A percentile compares a stretch with the other conserved stretches of the same genome.
These are phyloP conservation scores for Termitomyces sp. DNA, from an alignment of 768 basidiomycete genomes.

Conservation along the genomic window DNA sequence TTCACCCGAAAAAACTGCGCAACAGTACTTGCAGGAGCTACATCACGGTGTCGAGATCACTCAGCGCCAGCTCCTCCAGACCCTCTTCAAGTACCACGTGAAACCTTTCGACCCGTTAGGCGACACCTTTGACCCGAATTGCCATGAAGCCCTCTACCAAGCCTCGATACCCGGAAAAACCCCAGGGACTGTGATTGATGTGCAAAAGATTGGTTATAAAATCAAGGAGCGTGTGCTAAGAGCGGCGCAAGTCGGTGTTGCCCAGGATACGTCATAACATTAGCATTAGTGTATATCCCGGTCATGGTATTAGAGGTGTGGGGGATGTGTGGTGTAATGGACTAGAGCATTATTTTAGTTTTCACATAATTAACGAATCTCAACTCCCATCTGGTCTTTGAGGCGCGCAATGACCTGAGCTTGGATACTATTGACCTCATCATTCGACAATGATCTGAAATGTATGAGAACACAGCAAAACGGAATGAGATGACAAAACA, in stretches of 20 bases:
- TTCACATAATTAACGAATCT: slow-evolving; percentile 62
- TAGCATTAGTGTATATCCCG: slow-evolving; percentile 7
- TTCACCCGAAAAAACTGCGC: slow-evolving; percentile 46
- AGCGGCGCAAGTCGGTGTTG: slow-evolving; percentile 96
- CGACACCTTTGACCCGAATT: slow-evolving; percentile 91
- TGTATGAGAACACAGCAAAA: neutral
- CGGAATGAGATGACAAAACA: slow-evolving; percentile 7
- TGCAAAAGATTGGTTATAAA: slow-evolving; percentile 86
- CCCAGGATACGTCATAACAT: slow-evolving; percentile 53
- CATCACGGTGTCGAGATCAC: slow-evolving; percentile 90
- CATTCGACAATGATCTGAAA: slow-evolving; percentile 76
- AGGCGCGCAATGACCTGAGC: slow-evolving; percentile 49
- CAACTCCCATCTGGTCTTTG: slow-evolving; percentile 65
- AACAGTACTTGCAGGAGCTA: slow-evolving; percentile 61
- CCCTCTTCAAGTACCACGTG: slow-evolving; percentile 87
- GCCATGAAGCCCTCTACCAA: slow-evolving; percentile 93
- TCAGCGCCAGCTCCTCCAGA: slow-evolving; percentile 82
- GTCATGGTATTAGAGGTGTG: slow-evolving; percentile 15
- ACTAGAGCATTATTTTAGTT: slow-evolving; percentile 17
- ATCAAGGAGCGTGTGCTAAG: slow-evolving; percentile 92
- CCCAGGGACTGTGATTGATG: slow-evolving; percentile 86
- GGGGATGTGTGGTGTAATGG: slow-evolving; percentile 9
- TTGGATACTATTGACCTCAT: slow-evolving; percentile 84
- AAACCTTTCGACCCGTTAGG: slow-evolving; percentile 90
- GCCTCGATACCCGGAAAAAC: slow-evolving; percentile 86